phyloP scores from a whole-genome alignment of 495 filamentous ascomycete species.

The Lophiotrema nucula region DNA sequence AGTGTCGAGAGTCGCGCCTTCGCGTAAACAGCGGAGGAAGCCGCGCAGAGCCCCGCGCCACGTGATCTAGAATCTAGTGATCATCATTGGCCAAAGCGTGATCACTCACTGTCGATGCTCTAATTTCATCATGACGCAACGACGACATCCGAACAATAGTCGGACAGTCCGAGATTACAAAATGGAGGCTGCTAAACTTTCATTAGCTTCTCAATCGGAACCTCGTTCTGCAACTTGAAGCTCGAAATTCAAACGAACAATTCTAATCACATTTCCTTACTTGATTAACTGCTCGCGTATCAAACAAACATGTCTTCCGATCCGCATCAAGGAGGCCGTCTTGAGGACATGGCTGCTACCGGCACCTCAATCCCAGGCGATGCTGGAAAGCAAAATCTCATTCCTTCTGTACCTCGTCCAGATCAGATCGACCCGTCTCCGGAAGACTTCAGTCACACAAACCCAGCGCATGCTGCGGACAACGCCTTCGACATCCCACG shows the following conservation, averaged over 20 bases:
- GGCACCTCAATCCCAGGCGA: slow-evolving; percentile 57
- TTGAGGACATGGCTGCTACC: slow-evolving; percentile 53
- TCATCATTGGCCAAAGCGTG: background rate
- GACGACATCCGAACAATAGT: background rate
- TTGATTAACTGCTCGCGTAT: background rate
- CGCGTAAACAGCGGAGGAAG: no score
- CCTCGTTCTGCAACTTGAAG: no score
- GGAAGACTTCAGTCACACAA: slow-evolving; percentile 32
- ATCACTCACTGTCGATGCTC: background rate
- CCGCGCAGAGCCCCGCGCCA: slow-evolving; percentile 4
- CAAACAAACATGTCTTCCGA: background rate
- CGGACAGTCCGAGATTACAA: background rate
- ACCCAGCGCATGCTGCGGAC: slow-evolving; percentile 49
- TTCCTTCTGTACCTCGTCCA: slow-evolving; percentile 58
- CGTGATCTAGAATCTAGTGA: slow-evolving; percentile 1
- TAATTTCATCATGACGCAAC: slow-evolving; percentile 15
- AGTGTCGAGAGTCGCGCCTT: no score
- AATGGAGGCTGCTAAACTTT: no score
- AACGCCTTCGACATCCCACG: slow-evolving; percentile 55
- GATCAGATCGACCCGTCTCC: slow-evolving; percentile 47
- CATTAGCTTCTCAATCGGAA: no score
- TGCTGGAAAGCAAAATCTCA: slow-evolving; percentile 51
- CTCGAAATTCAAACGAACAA: no score
- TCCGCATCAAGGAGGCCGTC: slow-evolving; percentile 41
- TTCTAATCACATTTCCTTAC: no score